Conservation (phyloP, 2,329 filamentous ascomycete species). For the Penicillium brasilianum region DNA sequence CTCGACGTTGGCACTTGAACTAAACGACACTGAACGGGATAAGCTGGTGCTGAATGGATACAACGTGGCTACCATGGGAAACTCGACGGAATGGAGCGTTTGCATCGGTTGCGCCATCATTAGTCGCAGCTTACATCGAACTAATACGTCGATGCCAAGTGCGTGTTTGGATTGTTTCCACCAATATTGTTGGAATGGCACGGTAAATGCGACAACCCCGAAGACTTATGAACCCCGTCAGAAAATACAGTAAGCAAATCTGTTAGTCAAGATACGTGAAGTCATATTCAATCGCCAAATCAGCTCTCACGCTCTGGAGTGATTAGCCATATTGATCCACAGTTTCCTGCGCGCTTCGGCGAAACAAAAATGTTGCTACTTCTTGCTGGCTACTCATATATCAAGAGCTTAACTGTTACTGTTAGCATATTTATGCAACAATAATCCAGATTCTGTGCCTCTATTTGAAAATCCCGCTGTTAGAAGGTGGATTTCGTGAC, state of each 20-base stretch:
- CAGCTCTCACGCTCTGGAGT: background rate
- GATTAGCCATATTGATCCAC: background rate
- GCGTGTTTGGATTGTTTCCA: conserved; percentile 76
- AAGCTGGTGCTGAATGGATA: conserved; percentile 85
- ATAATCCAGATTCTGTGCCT: too few relatives aligned
- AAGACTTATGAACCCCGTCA: background rate
- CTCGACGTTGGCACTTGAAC: conserved; percentile 64
- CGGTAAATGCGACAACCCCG: conserved; percentile 38
- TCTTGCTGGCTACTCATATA: too few relatives aligned
- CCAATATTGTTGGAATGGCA: conserved; percentile 89
- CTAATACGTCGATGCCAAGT: conserved; percentile 67
- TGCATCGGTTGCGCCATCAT: conserved; percentile 87
- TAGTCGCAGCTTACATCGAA: conserved; percentile 72
- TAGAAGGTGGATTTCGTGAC: too few relatives aligned
- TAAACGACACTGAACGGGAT: conserved; percentile 70
- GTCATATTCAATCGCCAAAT: background rate
- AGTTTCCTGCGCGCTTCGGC: too few relatives aligned
- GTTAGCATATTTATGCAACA: too few relatives aligned
- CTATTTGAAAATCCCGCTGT: too few relatives aligned
- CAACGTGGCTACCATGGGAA: conserved; percentile 78
- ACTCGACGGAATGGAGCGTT: conserved; percentile 76
- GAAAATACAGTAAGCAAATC: background rate
- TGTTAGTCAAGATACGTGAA: background rate
- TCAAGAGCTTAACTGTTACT: too few relatives aligned
- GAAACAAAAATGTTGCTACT: too few relatives aligned